phyloP scores from a whole-genome alignment of 176 grass and related monocot genomes.

The Oryza punctata region DNA sequence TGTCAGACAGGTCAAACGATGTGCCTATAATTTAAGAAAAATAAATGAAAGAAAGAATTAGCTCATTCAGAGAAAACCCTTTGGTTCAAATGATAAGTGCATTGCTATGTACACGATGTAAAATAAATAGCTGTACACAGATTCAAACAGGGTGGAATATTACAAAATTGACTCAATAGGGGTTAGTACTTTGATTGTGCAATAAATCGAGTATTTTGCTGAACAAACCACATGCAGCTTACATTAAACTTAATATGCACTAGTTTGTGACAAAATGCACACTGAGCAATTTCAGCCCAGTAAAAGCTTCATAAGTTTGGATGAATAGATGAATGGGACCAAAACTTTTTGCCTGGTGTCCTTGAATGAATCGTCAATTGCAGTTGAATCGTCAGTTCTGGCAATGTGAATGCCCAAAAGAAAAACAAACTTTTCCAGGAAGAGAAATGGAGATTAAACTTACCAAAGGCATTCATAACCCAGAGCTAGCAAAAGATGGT shows the following conservation, averaged over 20 bases:
- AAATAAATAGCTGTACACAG: constrained; percentile 5
- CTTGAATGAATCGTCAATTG: not conserved
- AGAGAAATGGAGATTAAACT: not conserved
- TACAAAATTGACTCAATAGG: constrained; percentile 11
- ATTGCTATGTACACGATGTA: not conserved
- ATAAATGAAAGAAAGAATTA: constrained; percentile 27
- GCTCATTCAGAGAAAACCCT: not conserved
- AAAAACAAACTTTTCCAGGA: not conserved
- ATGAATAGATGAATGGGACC: not conserved
- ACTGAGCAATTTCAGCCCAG: not conserved
- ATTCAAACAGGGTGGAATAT: constrained; percentile 4
- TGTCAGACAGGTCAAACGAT: constrained; percentile 90
- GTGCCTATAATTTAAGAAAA: constrained; percentile 50
- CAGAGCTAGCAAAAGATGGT: not conserved
- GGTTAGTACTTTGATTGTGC: not conserved
- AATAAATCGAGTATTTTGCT: constrained; percentile 11
- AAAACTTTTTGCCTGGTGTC: not conserved
- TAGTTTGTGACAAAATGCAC: not conserved
- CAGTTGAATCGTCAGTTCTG: too few relatives aligned
- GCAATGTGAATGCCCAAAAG: not conserved
- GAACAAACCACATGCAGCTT: not conserved
- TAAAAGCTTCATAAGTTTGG: not conserved
- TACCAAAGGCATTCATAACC: not conserved
- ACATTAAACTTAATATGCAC: not conserved
- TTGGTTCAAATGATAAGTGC: not conserved